phyloP scores from a whole-genome alignment of 73 alveolate species.

The Stentor coeruleus region DNA sequence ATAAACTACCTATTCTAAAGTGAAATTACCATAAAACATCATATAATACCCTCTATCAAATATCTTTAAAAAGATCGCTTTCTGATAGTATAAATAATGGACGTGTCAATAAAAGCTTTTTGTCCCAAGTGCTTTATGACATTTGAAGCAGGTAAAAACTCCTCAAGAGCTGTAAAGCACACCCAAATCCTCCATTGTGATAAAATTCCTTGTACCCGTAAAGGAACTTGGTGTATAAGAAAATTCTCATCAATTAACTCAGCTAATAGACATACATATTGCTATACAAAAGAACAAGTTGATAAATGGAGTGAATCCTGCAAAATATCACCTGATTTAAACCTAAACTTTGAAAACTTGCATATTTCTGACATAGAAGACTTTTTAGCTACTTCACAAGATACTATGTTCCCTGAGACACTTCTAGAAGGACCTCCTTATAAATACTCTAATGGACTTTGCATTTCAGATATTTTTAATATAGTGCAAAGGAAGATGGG shows the following conservation, averaged over 20 bases:
- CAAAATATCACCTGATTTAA: conserved; percentile 14
- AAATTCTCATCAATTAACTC: conserved; percentile 16
- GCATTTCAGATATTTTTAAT: neutral
- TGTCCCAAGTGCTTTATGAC: conserved; percentile 16
- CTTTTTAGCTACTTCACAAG: neutral
- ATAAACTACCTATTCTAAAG: no score
- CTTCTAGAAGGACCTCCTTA: conserved; percentile 23
- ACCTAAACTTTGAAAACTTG: neutral
- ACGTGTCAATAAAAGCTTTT: neutral
- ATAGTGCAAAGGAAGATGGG: neutral
- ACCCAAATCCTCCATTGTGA: neutral
- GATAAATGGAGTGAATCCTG: neutral
- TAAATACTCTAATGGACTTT: conserved; percentile 1
- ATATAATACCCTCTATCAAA: no score
- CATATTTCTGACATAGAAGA: neutral
- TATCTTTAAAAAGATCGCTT: no score
- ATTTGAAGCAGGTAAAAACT: conserved; percentile 16
- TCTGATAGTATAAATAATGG: no score
- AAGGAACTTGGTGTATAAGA: neutral
- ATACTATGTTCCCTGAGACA: neutral
- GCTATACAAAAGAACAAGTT: conserved; percentile 8
- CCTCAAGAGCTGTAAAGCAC: conserved; percentile 16
- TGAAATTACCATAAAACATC: no score
- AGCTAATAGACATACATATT: conserved; percentile 16
- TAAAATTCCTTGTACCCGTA: neutral